Percentiles rank a stretch among this genome's conserved stretches.
Evolutionary conservation across 805 yeast genomes (phyloP).

Genomic region (Candida coleopterorum): DNA sequence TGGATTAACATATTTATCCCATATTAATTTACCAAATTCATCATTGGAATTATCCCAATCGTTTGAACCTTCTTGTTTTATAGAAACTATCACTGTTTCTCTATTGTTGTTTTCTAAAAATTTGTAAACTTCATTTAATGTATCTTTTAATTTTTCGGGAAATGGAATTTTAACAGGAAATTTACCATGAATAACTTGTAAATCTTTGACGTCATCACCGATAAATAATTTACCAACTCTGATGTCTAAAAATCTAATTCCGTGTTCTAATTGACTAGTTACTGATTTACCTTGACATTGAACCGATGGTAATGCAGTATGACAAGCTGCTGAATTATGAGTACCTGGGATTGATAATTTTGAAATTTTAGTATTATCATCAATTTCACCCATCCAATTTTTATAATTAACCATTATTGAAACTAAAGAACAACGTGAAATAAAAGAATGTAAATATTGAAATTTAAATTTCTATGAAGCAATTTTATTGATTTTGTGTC

Average conservation of each 20-base stretch:
- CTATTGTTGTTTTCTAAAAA: conserved; percentile 49
- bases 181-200: conserved; percentile 69
- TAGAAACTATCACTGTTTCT: conserved; percentile 61
- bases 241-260: conserved; percentile 72
- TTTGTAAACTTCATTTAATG: conserved; percentile 53
- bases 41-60: conserved; percentile 59
- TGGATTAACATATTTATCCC: conserved; percentile 51
- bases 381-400: conserved; percentile 52
- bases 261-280: conserved; percentile 59
- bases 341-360: conserved; percentile 73
- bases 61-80: conserved; percentile 71
- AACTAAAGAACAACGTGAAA: not conserved
- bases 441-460: too few relatives aligned
- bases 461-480: too few relatives aligned
- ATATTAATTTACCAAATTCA: conserved; percentile 59
- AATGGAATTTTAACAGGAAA: conserved; percentile 66
- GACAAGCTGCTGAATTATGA: conserved; percentile 76
- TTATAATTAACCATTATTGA: conserved; percentile 35
- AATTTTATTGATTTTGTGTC: conserved; percentile 5
- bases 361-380: conserved; percentile 48
- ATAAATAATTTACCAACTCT: conserved; percentile 57
- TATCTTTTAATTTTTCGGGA: conserved; percentile 47
- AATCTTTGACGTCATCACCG: conserved; percentile 44
- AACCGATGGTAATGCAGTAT: conserved; percentile 68
- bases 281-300: conserved; percentile 67